A percentile compares a stretch with the other conserved stretches of the same genome.
phyloP scores from a whole-genome alignment of 805 yeast genomes.

The Sungouiozyma intestinalis region DNA sequence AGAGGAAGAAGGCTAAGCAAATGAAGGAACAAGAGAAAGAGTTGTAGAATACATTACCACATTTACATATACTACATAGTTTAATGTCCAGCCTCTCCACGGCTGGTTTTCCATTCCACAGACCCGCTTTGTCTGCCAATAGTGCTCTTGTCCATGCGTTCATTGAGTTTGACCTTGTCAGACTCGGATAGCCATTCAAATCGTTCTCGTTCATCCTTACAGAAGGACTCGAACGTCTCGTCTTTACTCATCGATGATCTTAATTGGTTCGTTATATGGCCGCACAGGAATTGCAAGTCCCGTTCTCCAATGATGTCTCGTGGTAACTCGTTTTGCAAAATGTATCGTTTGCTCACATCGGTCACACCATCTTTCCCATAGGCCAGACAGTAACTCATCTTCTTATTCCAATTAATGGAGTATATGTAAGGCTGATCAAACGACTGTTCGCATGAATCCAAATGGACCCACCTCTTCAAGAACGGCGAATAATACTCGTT shows the following conservation, averaged over 20 bases:
- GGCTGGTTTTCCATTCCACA: conserved; percentile 57
- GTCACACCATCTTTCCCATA: conserved; percentile 47
- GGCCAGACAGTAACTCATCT: conserved; percentile 81
- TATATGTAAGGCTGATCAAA: conserved; percentile 75
- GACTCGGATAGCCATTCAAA: conserved; percentile 18
- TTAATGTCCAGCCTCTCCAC: conserved; percentile 66
- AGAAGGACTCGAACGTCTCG: conserved; percentile 29
- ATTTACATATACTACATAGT: conserved; percentile 1
- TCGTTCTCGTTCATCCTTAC: conserved; percentile 27
- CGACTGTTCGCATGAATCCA: conserved; percentile 81
- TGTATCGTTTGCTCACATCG: conserved; percentile 66
- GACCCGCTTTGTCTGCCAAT: conserved; percentile 61
- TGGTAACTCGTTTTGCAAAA: conserved; percentile 37
- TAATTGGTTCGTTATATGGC: conserved; percentile 29
- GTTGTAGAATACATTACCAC: conserved; percentile 1
- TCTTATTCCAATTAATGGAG: conserved; percentile 82
- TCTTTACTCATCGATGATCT: conserved; percentile 24
- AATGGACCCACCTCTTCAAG: conserved; percentile 69
- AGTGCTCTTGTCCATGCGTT: background rate
- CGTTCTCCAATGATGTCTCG: conserved; percentile 37
- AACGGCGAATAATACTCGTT: conserved; percentile 67
- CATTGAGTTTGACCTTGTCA: background rate
- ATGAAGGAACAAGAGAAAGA: conserved; percentile 4
- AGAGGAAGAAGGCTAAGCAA: conserved; percentile 21
- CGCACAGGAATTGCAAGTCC: conserved; percentile 30